phyloP scores from a whole-genome alignment of 2,329 filamentous ascomycete species.

The Celoporthe dispersa region DNA sequence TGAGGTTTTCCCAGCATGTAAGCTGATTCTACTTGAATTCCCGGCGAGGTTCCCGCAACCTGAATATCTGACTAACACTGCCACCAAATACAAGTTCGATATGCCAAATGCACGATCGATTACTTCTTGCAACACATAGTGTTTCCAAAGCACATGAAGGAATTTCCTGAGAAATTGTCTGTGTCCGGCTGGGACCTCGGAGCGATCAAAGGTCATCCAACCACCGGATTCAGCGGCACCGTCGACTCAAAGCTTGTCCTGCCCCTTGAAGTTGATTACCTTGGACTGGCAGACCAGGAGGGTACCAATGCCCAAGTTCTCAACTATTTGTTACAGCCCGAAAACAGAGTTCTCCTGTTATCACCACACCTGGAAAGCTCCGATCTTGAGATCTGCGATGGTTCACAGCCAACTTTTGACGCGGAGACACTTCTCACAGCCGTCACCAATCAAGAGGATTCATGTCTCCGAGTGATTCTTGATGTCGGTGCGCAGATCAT shows the following conservation, averaged over 20 bases:
- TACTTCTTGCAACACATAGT: slow-evolving; percentile 64
- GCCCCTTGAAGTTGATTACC: slow-evolving; percentile 59
- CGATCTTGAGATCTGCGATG: background rate
- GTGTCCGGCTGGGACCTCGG: slow-evolving; percentile 72
- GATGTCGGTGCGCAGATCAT: slow-evolving; percentile 75
- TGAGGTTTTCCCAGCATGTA: slow-evolving; percentile 52
- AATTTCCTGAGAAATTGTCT: slow-evolving; percentile 67
- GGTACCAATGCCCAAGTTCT: slow-evolving; percentile 73
- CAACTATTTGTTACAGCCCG: slow-evolving; percentile 56
- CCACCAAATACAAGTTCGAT: slow-evolving; percentile 43
- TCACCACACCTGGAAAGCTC: slow-evolving; percentile 11
- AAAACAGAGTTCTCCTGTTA: slow-evolving; percentile 50
- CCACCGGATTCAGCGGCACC: slow-evolving; percentile 72
- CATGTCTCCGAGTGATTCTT: slow-evolving; percentile 61
- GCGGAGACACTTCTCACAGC: slow-evolving; percentile 50
- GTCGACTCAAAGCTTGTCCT: slow-evolving; percentile 65
- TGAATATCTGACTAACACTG: background rate
- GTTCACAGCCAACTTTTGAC: slow-evolving; percentile 33
- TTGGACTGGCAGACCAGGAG: slow-evolving; percentile 56
- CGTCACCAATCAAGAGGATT: slow-evolving; percentile 43
- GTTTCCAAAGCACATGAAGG: slow-evolving; percentile 64
- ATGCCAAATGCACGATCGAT: slow-evolving; percentile 60
- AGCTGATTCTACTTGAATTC: background rate
- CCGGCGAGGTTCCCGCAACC: background rate
- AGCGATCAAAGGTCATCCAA: slow-evolving; percentile 49